Evolutionary conservation across 2,329 filamentous ascomycete genomes (phyloP).

Genomic region (Hypoxylon sp.): DNA sequence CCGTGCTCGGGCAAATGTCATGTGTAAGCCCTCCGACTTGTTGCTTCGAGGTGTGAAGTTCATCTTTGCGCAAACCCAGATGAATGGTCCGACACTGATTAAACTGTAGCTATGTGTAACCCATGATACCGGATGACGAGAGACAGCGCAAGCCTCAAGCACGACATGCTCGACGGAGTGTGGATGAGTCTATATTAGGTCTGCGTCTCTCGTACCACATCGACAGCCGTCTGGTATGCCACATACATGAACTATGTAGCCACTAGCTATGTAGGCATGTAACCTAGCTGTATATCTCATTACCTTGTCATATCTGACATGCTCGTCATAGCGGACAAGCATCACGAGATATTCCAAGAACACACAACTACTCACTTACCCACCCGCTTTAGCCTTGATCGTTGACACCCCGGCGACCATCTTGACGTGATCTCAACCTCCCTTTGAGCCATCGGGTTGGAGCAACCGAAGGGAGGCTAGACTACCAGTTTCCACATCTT

Average conservation of each 20-base stretch:
- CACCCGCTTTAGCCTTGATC: background rate
- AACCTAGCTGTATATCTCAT: slow-evolving; percentile 10
- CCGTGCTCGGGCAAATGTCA: slow-evolving; percentile 24
- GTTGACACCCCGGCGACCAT: slow-evolving; percentile 2
- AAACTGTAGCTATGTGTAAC: slow-evolving; percentile 28
- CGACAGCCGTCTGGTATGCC: too few species aligned
- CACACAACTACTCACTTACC: too few species aligned
- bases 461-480: slow-evolving; percentile 5
- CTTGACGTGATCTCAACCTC: slow-evolving; percentile 16
- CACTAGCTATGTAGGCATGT: too few species aligned
- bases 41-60: slow-evolving; percentile 35
- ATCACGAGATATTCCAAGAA: slow-evolving; percentile 31
- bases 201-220: slow-evolving; percentile 14
- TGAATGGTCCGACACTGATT: slow-evolving; percentile 30
- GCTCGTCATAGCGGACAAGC: slow-evolving; percentile 30
- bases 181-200: slow-evolving; percentile 17
- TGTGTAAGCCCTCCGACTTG: slow-evolving; percentile 30
- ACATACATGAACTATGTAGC: background rate
- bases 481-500: slow-evolving; percentile 25
- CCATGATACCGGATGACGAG: slow-evolving; percentile 30
- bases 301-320: slow-evolving; percentile 19
- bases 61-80: slow-evolving; percentile 28
- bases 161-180: slow-evolving; percentile 17
- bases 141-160: slow-evolving; percentile 23
- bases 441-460: slow-evolving; percentile 8